Percentiles rank a stretch among this genome's conserved stretches.
These are phyloP conservation scores for Sanghuangporus weigelae DNA, from an alignment of 1,284 basidiomycete species.

Conservation along the genomic window DNA sequence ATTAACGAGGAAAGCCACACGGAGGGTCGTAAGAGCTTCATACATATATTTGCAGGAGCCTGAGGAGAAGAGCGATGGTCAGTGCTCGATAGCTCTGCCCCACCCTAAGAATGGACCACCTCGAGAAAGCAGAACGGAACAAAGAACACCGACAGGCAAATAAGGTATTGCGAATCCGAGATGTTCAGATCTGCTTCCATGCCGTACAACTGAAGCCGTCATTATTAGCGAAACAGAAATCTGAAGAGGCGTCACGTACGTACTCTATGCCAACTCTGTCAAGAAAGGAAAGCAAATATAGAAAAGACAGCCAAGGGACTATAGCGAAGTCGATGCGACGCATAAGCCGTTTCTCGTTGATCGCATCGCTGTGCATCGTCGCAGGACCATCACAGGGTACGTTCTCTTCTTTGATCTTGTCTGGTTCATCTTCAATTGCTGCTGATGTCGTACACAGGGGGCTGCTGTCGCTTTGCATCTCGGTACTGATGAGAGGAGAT, in stretches of 20 bases:
- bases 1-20: slow-evolving; percentile 58
- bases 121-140: slow-evolving; percentile 63
- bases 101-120: slow-evolving; percentile 23
- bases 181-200: slow-evolving; percentile 28
- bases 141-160: slow-evolving; percentile 60
- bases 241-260: background rate
- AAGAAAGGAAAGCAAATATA: background rate
- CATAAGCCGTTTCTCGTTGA: background rate
- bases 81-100: background rate
- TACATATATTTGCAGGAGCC: slow-evolving; percentile 64
- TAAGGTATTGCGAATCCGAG: slow-evolving; percentile 57
- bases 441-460: no score
- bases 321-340: background rate
- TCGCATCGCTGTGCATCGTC: background rate
- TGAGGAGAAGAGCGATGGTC: slow-evolving; percentile 17
- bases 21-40: slow-evolving; percentile 63
- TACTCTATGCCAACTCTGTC: background rate
- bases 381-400: no score
- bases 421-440: no score
- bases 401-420: no score
- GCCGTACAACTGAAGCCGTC: background rate
- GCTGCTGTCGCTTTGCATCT: no score
- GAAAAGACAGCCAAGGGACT: background rate
- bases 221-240: background rate
- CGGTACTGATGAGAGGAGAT: no score